These are phyloP conservation scores for Jacaranda copaia DNA, from an alignment of 257 asterid genomes.

Conservation along the genomic window DNA sequence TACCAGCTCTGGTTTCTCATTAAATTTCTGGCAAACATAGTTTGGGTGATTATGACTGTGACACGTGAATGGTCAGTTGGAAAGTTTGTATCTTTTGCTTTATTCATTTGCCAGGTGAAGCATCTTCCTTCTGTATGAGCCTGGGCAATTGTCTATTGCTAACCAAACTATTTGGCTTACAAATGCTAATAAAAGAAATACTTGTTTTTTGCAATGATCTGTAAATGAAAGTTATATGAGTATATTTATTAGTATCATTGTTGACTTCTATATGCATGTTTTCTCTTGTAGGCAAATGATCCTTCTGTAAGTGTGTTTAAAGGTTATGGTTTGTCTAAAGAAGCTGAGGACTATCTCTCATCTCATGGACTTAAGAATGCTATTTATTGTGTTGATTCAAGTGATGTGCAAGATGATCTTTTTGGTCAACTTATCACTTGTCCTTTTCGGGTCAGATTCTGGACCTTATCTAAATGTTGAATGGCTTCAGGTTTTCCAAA, in stretches of 20 bases:
- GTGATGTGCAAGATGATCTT: conserved; percentile 72
- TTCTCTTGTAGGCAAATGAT: conserved; percentile 62
- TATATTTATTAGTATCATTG: conserved; percentile 5
- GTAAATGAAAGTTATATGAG: not conserved
- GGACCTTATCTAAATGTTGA: conserved; percentile 28
- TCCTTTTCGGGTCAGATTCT: conserved; percentile 80
- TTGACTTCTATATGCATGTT: conserved; percentile 11
- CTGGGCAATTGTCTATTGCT: not conserved
- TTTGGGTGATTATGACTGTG: not conserved
- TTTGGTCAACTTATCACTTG: conserved; percentile 82
- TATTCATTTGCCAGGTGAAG: conserved; percentile 10
- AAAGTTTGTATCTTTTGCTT: not conserved
- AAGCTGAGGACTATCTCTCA: conserved; percentile 81
- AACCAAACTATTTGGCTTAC: not conserved
- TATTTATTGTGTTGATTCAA: conserved; percentile 65
- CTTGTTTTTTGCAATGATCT: not conserved
- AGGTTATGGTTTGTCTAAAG: conserved; percentile 78
- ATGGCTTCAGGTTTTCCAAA: conserved; percentile 2
- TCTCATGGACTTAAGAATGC: conserved; percentile 85
- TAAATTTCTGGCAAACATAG: not conserved
- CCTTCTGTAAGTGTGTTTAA: conserved; percentile 71
- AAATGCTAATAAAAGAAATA: not conserved
- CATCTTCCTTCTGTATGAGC: not conserved
- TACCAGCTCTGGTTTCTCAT: not conserved
- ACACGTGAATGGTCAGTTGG: not conserved